Base-by-base conservation (phyloP, 805 yeast species). In the Huiozyma naganishii region DNA sequence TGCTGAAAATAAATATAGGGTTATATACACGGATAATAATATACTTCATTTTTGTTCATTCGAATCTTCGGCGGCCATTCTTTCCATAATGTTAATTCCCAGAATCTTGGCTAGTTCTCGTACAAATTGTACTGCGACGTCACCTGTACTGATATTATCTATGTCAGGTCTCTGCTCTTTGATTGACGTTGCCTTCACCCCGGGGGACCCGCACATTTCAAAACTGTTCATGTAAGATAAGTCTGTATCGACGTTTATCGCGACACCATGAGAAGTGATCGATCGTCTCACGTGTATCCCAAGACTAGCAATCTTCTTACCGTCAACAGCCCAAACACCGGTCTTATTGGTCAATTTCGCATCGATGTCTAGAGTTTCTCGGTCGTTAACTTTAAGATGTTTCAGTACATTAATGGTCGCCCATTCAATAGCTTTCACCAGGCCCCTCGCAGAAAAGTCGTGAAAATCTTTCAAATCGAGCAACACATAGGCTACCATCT, bases 251-350 rank as follows among this genome's bases (percentile, higher is more conserved):
- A 84, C 80, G 57, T 92, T 92, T 37, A 92, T 72, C 1, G 90
- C 85, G 11, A 90, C 70, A 0, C 99, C 98, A 65, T 89, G 95
- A 0, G 92, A 79, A 0, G 97, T 86, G 30, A 92, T 73, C 9
- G 83, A 79, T 45, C 96, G 67, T 48, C 87, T 80, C 6, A 90
- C 80, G 54, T 87, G 88, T 41, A 90, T 78, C 0, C 98, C 98
- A 5, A 94, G 75, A 27, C 96, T 83, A 1, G 95, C 89, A 30
- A 92, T 81, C 60, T 92, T 53, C 29, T 64, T 55, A 43, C 70
- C 63, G 5, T 68, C 55, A 10, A 66, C 64, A 33, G 81, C 68
- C 97, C 97, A 90, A 3, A 90, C 95, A 0, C 97, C 97, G 0
- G 95, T 90, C 52, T 87, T 75, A 12, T 71, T 76, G 0, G 85